Evolutionary conservation across 768 basidiomycete species (phyloP).

Genomic region (Tubosaeta sp.): DNA sequence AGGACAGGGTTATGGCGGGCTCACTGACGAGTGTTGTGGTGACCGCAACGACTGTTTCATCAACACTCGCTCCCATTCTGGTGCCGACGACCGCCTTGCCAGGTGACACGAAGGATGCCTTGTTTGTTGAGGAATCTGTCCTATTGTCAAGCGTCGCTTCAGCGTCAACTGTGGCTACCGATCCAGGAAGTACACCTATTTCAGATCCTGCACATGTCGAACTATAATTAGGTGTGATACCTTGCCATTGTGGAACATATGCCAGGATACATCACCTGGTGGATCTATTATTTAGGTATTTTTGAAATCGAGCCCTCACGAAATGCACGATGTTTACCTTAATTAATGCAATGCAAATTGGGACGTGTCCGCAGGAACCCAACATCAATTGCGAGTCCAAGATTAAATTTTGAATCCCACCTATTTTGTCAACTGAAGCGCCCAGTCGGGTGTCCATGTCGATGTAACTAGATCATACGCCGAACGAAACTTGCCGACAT

Average conservation of each 20-base stretch:
- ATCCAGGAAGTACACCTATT: not conserved
- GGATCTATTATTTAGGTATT: not conserved
- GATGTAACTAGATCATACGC: no score
- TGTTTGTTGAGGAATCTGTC: not conserved
- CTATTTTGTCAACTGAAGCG: not conserved
- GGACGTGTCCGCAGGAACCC: not conserved
- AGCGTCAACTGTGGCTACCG: not conserved
- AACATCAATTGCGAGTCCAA: no score
- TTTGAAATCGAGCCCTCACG: not conserved
- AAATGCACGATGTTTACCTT: no score
- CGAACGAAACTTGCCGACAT: no score
- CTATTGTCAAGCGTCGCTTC: not conserved
- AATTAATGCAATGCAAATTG: no score
- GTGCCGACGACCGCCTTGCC: slow-evolving; percentile 2
- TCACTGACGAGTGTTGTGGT: slow-evolving; percentile 8
- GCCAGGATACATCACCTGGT: not conserved
- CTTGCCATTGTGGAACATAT: not conserved
- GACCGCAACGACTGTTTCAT: not conserved
- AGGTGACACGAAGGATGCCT: not conserved
- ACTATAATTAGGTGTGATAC: slow-evolving; percentile 9
- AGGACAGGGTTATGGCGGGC: not conserved
- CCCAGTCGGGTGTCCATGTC: no score
- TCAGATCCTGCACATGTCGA: slow-evolving; percentile 12
- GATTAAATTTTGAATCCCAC: not conserved
- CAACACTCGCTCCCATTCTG: slow-evolving; percentile 13